phyloP scores from a whole-genome alignment of 2,329 filamentous ascomycete genomes.

The Sordariomycetes sp. region DNA sequence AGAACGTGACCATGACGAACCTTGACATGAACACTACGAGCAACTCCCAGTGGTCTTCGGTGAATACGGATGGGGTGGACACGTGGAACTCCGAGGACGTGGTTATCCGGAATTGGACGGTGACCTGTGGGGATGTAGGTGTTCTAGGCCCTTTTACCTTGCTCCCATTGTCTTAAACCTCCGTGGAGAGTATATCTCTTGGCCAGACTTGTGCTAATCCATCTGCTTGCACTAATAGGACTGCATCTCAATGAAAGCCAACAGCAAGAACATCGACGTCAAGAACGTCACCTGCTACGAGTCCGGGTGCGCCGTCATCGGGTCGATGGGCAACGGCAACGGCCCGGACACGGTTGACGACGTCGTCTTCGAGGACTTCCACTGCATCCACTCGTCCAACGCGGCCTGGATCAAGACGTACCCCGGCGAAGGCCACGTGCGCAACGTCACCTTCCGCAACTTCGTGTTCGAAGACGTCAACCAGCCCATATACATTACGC shows the following conservation, averaged over 20 bases:
- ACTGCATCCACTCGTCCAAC: constrained; percentile 4
- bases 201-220: neutral
- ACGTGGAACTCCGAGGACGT: constrained; percentile 42
- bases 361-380: constrained; percentile 3
- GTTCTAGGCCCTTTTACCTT: constrained; percentile 20
- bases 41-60: constrained; percentile 16
- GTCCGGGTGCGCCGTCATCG: constrained; percentile 43
- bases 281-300: constrained; percentile 35
- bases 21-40: constrained; percentile 43
- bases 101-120: constrained; percentile 35
- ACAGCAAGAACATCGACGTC: constrained; percentile 42
- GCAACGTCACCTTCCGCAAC: constrained; percentile 20
- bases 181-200: neutral
- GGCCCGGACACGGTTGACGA: constrained; percentile 1
- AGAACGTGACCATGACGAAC: constrained; percentile 33
- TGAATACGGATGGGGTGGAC: constrained; percentile 34
- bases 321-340: constrained; percentile 44
- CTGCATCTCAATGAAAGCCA: constrained; percentile 41
- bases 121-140: constrained; percentile 37
- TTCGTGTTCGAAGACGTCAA: constrained; percentile 13
- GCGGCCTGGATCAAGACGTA: constrained; percentile 5
- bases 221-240: constrained; percentile 30
- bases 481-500: constrained; percentile 21
- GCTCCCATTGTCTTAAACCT: too few species aligned
- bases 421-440: constrained; percentile 29